Evolutionary conservation across 305 asterid genomes (phyloP), one percentile per base, ranked within the genome.

Genomic region (Fraxinus nigra): DNA sequence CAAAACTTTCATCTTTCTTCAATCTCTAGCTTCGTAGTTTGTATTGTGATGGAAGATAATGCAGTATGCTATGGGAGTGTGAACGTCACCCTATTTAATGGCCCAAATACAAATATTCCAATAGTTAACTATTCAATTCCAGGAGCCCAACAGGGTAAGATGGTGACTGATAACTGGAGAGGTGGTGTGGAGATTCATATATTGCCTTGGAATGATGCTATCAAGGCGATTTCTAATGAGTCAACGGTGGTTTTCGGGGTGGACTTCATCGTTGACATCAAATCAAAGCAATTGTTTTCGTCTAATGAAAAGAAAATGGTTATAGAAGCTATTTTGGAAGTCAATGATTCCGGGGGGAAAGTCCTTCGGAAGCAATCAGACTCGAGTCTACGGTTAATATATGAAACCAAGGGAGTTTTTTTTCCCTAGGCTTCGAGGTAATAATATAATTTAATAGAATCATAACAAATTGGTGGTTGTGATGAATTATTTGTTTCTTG

Each of bases 61-160:
- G 76, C 82, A 0, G 84, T 85, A 11, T 14, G 84, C 11, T 87
- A 85, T 18, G 84, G 85, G 11, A 80, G 69, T 11, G 7, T 84
- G 30, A 81, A 38, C 2, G 78, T 89, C 74, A 84, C 80, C 26
- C 72, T 89, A 20, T 89, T 59, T 54, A 85, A 81, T 18, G 87
- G 87, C 56, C 82, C 79, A 30, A 85, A 83, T 63, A 56, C 20
- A 46, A 85, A 51, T 59, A 46, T 46, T 72, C 75, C 76, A 16
- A 63, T 89, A 2, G 88, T 82, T 5, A 80, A 85, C 82, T 59
- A 2, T 43, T 81, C 82, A 14, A 77, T 89, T 26, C 78, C 6
- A 0, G 72, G 82, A 37, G 87, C 87, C 82, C 69, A 75, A 56
- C 89, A 83, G 82, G 87, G 90, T 2, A 72, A 82, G 70, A 81